Base-by-base conservation (phyloP, 768 basidiomycete species). In the Lentinus tigrinus region DNA sequence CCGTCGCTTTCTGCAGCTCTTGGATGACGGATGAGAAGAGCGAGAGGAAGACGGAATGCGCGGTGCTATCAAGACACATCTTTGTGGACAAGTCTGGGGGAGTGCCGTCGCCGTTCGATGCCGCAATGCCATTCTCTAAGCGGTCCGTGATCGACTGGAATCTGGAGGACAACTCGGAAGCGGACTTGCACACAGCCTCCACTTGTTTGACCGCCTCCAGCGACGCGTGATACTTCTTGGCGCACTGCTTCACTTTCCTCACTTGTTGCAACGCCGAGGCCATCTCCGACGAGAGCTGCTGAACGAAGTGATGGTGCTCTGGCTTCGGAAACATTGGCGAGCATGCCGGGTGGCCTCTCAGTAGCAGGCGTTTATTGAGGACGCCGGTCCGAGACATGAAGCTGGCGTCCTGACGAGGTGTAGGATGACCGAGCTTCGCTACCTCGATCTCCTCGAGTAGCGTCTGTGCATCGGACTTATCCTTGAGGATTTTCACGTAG, bases 401-500 rank as follows among this genome's bases (percentile, higher is more conserved):
- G 6, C 82, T 75, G 6, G 79, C 70, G 67, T 85, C 87, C 72
- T 88, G 89, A 43, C 88, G 82, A 54, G 80, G 66, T 14, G 79
- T 85, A 10, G 91, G 92, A 69, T 90, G 91, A 54, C 81, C 73
- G 39, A 84, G 74, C 63, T 78, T 84, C 8, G 91, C 89, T 0
- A 78, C 84, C 65, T 88, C 86, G 23, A 94, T 83, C 68, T 94
- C 92, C 58, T 90, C 86, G 16, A 87, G 68, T 13, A 94, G 75
- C 40, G 80, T 82, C 64, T 85, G 83, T 11, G 89, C 87, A 23
- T 80, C 75, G 27, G 69, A 70, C 64, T 87, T 83, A 70, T 93
- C 92, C 71, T 91, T 93, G 75, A 84, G 79, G 8, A 89, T 89
- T 69, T 93, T 91, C 39, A 90, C 84, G 60, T 92, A 92, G 26